Evolutionary conservation across 1,284 basidiomycete genomes (phyloP), one percentile per base, ranked within the genome.

Genomic region (Malassezia nana): DNA sequence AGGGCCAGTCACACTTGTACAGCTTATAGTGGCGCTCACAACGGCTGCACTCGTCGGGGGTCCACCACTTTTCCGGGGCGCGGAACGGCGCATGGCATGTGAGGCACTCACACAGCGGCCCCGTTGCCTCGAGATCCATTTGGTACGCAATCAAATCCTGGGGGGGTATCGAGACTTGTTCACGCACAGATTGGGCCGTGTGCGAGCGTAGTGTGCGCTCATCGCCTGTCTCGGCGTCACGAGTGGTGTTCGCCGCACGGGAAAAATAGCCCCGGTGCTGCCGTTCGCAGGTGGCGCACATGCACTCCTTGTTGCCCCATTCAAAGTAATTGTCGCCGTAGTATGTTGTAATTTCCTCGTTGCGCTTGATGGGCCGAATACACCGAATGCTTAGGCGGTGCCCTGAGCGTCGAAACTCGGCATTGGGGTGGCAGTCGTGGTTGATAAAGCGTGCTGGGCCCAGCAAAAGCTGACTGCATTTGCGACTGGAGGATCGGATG

Each of bases 401-500:
- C 32, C 87, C 88, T 75, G 86, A 83, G 47, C 87, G 83, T 72
- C 89, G 86, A 50, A 90, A 80, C 66, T 89, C 85, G 54, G 84
- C 85, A 72, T 91, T 90, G 64, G 89, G 86, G 55, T 87, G 82
- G 75, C 89, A 91, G 72, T 91, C 89, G 70, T 91, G 88, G 85
- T 92, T 92, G 58, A 91, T 87, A 77, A 92, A 92, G 62, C 89
- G 83, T 71, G 89, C 89, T 44, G 89, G 89, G 2, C 89, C 89
- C 63, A 92, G 78, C 77, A 92, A 85, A 62, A 92, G 79, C 77
- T 90, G 86, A 66, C 89, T 89, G 78, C 87, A 88, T 77, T 88
- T 87, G 78, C 87, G 84, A 67, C 86, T 83, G 62, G 85, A 85
- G 38, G 86, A 89, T 72, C 88, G 85, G 55, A 91, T 87, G 64